Evolutionary conservation across 148 eudicot species (phyloP).

Genomic region (Persicaria maculosa): DNA sequence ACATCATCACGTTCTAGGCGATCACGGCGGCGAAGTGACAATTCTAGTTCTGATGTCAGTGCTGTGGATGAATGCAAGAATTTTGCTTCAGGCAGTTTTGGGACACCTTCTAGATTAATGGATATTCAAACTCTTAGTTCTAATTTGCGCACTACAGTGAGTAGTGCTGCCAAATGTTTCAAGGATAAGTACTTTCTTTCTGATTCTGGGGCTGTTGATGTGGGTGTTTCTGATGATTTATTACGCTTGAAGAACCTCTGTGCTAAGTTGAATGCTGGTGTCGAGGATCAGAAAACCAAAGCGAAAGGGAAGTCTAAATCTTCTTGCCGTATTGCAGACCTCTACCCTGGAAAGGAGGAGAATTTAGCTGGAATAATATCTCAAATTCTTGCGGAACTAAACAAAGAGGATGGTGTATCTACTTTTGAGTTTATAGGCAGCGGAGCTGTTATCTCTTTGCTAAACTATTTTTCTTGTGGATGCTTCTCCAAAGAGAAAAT

Average conservation of each 20-base stretch:
- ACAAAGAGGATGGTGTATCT: conserved; percentile 91
- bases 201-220: conserved; percentile 53
- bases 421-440: conserved; percentile 97
- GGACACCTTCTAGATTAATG: conserved; percentile 58
- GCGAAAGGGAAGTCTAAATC: conserved; percentile 72
- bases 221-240: conserved; percentile 82
- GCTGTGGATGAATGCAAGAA: conserved; percentile 52
- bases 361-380: conserved; percentile 55
- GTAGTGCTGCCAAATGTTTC: conserved; percentile 71
- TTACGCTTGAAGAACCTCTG: conserved; percentile 75
- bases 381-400: conserved; percentile 76
- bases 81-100: conserved; percentile 39
- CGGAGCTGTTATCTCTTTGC: conserved; percentile 71
- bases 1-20: conserved; percentile 81
- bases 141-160: conserved; percentile 59
- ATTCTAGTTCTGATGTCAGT: conserved; percentile 48
- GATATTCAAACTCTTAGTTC: conserved; percentile 51
- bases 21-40: conserved; percentile 59
- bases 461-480: conserved; percentile 87
- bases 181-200: conserved; percentile 82
- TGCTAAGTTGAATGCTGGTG: conserved; percentile 60
- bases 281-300: conserved; percentile 65
- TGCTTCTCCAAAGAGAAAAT: conserved; percentile 67
- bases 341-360: conserved; percentile 67
- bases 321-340: conserved; percentile 38